Evolutionary conservation across 1,284 basidiomycete species (phyloP).

Genomic region (Fomitiporia mediterranea): DNA sequence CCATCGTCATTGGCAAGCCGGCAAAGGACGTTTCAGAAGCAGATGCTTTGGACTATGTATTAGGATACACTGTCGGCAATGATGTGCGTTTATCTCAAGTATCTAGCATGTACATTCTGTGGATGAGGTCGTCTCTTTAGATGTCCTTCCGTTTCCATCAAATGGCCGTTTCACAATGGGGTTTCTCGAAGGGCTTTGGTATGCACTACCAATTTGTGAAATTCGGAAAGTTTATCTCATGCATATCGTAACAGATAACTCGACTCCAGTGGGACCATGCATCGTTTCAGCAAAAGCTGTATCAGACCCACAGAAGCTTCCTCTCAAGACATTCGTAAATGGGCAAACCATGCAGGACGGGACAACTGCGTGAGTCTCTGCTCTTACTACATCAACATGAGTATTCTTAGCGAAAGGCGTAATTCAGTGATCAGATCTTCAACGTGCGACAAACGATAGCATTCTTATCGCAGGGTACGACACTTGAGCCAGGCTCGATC

Average conservation of each 20-base stretch:
- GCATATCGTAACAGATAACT: slow-evolving; percentile 48
- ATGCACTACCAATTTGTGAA: slow-evolving; percentile 23
- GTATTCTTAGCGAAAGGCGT: not conserved
- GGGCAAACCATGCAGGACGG: slow-evolving; percentile 69
- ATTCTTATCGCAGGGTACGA: slow-evolving; percentile 82
- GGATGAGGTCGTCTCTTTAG: slow-evolving; percentile 31
- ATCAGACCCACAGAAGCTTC: slow-evolving; percentile 65
- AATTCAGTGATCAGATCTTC: slow-evolving; percentile 65
- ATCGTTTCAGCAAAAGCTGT: slow-evolving; percentile 64
- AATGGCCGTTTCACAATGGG: slow-evolving; percentile 73
- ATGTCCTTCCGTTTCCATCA: slow-evolving; percentile 79
- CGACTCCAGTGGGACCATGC: slow-evolving; percentile 73
- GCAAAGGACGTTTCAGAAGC: slow-evolving; percentile 73
- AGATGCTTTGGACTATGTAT: slow-evolving; percentile 76
- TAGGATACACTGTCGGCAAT: slow-evolving; percentile 77
- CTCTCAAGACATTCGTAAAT: slow-evolving; percentile 66
- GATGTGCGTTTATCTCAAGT: slow-evolving; percentile 46
- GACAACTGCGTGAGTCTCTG: slow-evolving; percentile 52
- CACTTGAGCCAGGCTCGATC: slow-evolving; percentile 75
- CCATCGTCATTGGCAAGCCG: slow-evolving; percentile 77
- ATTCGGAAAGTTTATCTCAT: not conserved
- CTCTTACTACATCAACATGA: slow-evolving; percentile 24
- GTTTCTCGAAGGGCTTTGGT: slow-evolving; percentile 83
- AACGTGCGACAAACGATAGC: slow-evolving; percentile 66
- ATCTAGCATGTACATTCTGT: not conserved